Conservation (phyloP, 73 alveolate species). For the Paramecium caudatum region DNA sequence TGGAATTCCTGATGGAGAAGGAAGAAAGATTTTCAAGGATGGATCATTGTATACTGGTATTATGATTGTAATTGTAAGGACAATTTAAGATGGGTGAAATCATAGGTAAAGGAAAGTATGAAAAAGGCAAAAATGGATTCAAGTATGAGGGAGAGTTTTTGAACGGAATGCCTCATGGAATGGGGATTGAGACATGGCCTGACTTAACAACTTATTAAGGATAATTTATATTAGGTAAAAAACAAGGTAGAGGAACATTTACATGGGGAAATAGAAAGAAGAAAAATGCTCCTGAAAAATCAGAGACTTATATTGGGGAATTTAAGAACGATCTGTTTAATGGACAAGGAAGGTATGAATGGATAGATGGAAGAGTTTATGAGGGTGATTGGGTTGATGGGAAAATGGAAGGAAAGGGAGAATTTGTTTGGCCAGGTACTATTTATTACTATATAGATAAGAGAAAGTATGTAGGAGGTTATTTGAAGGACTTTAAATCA, state of each 20-base stretch:
- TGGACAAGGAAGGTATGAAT: constrained; percentile 84
- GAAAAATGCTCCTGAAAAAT: not conserved
- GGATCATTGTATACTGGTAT: constrained; percentile 46
- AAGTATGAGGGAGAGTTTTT: constrained; percentile 77
- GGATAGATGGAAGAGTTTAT: constrained; percentile 89
- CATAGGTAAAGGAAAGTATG: constrained; percentile 60
- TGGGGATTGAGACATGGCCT: constrained; percentile 76
- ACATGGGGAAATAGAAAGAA: constrained; percentile 71
- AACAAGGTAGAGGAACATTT: constrained; percentile 80
- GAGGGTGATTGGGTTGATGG: constrained; percentile 90
- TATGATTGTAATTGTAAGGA: constrained; percentile 1
- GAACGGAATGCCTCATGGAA: constrained; percentile 76
- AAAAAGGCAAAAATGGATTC: constrained; percentile 64
- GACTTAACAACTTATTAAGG: constrained; percentile 79
- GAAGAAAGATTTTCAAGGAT: constrained; percentile 62
- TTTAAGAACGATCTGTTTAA: constrained; percentile 68
- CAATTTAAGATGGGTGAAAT: constrained; percentile 62
- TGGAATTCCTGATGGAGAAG: constrained; percentile 71
- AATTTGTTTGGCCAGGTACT: constrained; percentile 55
- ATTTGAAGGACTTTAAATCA: constrained; percentile 48
- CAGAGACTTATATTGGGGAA: constrained; percentile 67
- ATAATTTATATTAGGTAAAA: constrained; percentile 63
- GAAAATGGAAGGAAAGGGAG: constrained; percentile 93
- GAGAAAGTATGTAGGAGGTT: constrained; percentile 72
- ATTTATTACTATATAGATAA: not conserved